Percentiles rank a stretch among this genome's conserved stretches.
These are phyloP conservation scores for Xylariaceae sp. DNA, from an alignment of 2,329 filamentous ascomycete genomes.

Conservation along the genomic window DNA sequence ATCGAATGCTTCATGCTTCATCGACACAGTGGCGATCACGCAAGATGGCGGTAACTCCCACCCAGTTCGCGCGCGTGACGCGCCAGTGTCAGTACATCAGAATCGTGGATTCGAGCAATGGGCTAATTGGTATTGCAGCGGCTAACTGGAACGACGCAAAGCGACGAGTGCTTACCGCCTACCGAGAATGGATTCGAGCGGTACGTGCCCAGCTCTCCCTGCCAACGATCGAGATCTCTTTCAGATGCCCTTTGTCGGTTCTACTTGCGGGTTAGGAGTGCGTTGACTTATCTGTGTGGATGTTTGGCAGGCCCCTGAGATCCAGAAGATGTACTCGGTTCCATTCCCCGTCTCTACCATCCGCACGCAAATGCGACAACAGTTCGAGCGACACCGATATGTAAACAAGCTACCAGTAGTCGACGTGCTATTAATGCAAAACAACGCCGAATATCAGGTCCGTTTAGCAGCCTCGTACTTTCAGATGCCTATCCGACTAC, in stretches of 20 bases:
- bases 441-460: conserved; percentile 91
- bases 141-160: conserved; percentile 86
- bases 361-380: conserved; percentile 89
- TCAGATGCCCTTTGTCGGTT: not conserved
- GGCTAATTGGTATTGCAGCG: conserved; percentile 54
- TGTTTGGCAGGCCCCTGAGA: conserved; percentile 75
- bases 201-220: conserved; percentile 52
- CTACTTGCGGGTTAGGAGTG: not conserved
- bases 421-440: conserved; percentile 86
- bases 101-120: not conserved
- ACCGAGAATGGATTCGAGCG: conserved; percentile 93
- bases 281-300: conserved; percentile 12
- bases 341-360: conserved; percentile 82
- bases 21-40: conserved; percentile 38
- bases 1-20: conserved; percentile 29
- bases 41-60: conserved; percentile 85
- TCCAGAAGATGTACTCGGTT: conserved; percentile 95
- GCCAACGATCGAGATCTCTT: not conserved
- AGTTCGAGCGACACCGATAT: conserved; percentile 94
- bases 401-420: conserved; percentile 84
- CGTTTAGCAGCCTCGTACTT: conserved; percentile 15
- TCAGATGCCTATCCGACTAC: not conserved
- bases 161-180: conserved; percentile 78
- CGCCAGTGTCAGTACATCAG: conserved; percentile 61
- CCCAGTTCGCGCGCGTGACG: conserved; percentile 80